phyloP scores from a whole-genome alignment of 148 eudicot genomes.

The Cornus suecica region DNA sequence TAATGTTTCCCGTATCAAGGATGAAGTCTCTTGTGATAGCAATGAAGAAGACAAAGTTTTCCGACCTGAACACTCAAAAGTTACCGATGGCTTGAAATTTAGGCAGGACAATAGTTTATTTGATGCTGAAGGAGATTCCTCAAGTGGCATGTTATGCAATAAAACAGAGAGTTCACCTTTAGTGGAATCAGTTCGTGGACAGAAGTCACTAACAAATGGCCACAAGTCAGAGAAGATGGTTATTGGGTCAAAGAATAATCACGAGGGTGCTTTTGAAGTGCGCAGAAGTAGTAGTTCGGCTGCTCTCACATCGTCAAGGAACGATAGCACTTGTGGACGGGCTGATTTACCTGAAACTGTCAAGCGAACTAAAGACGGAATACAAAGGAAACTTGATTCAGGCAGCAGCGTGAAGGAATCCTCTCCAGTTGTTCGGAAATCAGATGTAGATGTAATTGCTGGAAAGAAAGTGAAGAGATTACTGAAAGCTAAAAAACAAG shows the following conservation, averaged over 20 bases:
- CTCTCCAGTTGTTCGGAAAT: neutral
- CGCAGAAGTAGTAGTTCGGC: neutral
- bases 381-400: neutral
- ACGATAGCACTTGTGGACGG: neutral
- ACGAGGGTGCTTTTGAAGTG: neutral
- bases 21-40: neutral
- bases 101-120: constrained; percentile 12
- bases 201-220: constrained; percentile 11
- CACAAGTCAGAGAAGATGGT: constrained; percentile 6
- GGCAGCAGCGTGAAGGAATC: neutral
- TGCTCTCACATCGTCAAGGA: neutral
- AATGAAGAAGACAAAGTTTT: constrained; percentile 4
- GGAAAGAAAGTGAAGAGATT: neutral
- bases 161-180: constrained; percentile 21
- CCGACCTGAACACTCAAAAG: neutral
- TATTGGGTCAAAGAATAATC: constrained; percentile 11
- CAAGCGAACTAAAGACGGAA: neutral
- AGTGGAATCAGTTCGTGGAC: constrained; percentile 19
- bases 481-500: neutral
- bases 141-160: neutral
- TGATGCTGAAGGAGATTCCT: constrained; percentile 18
- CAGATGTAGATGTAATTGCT: neutral
- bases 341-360: neutral
- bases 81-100: constrained; percentile 1
- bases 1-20: constrained; percentile 18